phyloP scores from a whole-genome alignment of 352 stramenopile genomes.

The Plasmopara muralis region DNA sequence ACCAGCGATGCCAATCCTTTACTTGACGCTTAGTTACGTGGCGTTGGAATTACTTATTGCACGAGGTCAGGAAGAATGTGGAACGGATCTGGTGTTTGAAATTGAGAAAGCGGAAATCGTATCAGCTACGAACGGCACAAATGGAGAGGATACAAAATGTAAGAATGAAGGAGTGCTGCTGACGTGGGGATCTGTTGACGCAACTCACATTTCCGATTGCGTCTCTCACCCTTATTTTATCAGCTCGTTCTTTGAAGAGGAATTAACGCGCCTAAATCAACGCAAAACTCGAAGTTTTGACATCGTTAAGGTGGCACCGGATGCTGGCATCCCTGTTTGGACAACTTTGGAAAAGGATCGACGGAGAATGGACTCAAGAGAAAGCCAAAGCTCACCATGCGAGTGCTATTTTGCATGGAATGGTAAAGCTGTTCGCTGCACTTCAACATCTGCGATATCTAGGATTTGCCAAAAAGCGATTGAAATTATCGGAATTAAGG shows the following conservation, averaged over 20 bases:
- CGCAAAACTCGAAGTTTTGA: conserved; percentile 55
- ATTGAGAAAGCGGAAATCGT: conserved; percentile 56
- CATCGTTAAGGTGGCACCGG: conserved; percentile 59
- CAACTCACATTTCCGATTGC: conserved; percentile 36
- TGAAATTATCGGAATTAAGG: conserved; percentile 36
- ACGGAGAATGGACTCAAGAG: conserved; percentile 1
- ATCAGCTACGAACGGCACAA: conserved; percentile 23
- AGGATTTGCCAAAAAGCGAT: conserved; percentile 30
- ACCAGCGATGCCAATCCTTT: conserved; percentile 50
- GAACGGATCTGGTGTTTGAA: conserved; percentile 60
- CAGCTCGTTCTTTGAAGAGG: conserved; percentile 58
- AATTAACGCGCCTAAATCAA: conserved; percentile 37
- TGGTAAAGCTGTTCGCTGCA: conserved; percentile 22
- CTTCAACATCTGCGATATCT: conserved; percentile 23
- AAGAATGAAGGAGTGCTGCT: conserved; percentile 32
- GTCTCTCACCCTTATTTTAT: conserved; percentile 76
- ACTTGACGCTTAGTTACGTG: conserved; percentile 44
- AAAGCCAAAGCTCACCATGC: conserved; percentile 18
- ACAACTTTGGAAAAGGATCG: conserved; percentile 34
- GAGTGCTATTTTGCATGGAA: conserved; percentile 38
- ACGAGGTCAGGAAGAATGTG: conserved; percentile 21
- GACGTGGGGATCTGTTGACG: conserved; percentile 41
- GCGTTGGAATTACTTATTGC: conserved; percentile 40
- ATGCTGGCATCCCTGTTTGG: conserved; percentile 60
- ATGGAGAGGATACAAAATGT: conserved; percentile 21